phyloP scores from a whole-genome alignment of 495 filamentous ascomycete genomes.

The Choiromyces venosus region DNA sequence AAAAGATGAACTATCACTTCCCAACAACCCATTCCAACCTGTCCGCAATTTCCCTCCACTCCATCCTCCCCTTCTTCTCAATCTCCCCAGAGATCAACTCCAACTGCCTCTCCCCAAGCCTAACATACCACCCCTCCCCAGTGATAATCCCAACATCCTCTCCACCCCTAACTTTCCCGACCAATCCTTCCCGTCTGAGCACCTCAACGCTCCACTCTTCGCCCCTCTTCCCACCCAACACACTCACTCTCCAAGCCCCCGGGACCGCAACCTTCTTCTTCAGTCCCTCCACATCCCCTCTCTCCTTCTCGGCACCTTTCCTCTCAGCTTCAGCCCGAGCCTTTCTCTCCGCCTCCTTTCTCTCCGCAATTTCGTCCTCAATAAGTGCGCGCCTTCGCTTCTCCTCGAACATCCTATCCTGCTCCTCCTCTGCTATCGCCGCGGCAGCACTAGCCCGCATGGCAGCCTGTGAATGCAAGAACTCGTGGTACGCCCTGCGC shows the following conservation, averaged over 20 bases:
- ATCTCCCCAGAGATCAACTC: slow-evolving; percentile 20
- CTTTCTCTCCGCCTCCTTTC: slow-evolving; percentile 34
- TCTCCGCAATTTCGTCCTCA: slow-evolving; percentile 45
- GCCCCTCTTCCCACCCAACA: slow-evolving; percentile 23
- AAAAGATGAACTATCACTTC: not conserved
- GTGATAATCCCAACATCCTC: slow-evolving; percentile 39
- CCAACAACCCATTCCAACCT: slow-evolving; percentile 24
- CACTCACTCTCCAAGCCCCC: slow-evolving; percentile 22
- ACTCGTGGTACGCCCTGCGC: slow-evolving; percentile 50
- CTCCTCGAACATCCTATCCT: slow-evolving; percentile 43
- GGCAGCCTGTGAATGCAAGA: slow-evolving; percentile 45
- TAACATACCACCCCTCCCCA: slow-evolving; percentile 35
- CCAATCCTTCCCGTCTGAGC: slow-evolving; percentile 41
- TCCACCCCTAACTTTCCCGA: slow-evolving; percentile 38
- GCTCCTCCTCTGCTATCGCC: slow-evolving; percentile 44
- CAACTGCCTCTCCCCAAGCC: slow-evolving; percentile 17
- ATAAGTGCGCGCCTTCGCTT: slow-evolving; percentile 43
- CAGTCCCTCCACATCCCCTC: slow-evolving; percentile 22
- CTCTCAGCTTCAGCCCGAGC: slow-evolving; percentile 25
- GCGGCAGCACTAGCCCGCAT: slow-evolving; percentile 42
- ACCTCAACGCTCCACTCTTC: slow-evolving; percentile 40
- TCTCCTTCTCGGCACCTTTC: slow-evolving; percentile 38
- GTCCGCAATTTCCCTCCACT: slow-evolving; percentile 36
- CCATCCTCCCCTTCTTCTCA: slow-evolving; percentile 33
- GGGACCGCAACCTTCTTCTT: slow-evolving; percentile 5